Percentiles rank a stretch among this genome's conserved stretches.
phyloP scores from a whole-genome alignment of 2,329 filamentous ascomycete genomes.

The Atkinsonella hypoxylon region DNA sequence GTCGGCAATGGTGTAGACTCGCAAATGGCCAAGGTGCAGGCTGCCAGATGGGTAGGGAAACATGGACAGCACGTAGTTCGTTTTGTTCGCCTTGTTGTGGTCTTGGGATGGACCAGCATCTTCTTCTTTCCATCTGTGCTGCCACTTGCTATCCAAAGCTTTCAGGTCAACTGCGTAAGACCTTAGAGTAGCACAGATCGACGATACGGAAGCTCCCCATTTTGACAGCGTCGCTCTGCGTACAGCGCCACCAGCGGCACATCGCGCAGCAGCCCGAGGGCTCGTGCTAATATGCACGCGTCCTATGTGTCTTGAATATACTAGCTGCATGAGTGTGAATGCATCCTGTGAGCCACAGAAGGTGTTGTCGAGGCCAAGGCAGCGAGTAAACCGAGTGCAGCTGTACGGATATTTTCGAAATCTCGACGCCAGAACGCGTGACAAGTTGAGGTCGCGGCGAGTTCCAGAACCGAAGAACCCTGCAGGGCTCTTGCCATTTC shows the following conservation, averaged over 20 bases:
- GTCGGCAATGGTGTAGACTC: slow-evolving; percentile 86
- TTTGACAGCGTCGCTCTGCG: neutral
- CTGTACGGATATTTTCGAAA: neutral
- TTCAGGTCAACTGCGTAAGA: slow-evolving; percentile 34
- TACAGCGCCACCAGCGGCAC: neutral
- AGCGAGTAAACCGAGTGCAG: neutral
- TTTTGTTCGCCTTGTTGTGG: slow-evolving; percentile 17
- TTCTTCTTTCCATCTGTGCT: slow-evolving; percentile 28
- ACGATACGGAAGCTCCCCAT: neutral
- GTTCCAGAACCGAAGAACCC: neutral
- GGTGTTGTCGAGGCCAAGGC: neutral
- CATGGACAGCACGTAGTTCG: slow-evolving; percentile 71
- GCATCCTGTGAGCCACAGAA: slow-evolving; percentile 11
- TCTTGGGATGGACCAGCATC: slow-evolving; percentile 8
- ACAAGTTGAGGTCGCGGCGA: neutral
- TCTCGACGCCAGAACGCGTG: neutral
- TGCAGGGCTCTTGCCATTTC: slow-evolving; percentile 7
- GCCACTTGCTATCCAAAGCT: slow-evolving; percentile 39
- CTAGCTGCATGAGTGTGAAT: slow-evolving; percentile 16
- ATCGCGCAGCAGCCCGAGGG: slow-evolving; percentile 5
- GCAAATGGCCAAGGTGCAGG: slow-evolving; percentile 75
- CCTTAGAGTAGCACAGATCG: slow-evolving; percentile 12
- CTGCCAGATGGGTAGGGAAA: slow-evolving; percentile 86
- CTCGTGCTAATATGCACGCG: slow-evolving; percentile 9
- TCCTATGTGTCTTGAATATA: slow-evolving; percentile 15